Evolutionary conservation across 495 filamentous ascomycete species (phyloP).

Genomic region (Tuber microsphaerosporum): DNA sequence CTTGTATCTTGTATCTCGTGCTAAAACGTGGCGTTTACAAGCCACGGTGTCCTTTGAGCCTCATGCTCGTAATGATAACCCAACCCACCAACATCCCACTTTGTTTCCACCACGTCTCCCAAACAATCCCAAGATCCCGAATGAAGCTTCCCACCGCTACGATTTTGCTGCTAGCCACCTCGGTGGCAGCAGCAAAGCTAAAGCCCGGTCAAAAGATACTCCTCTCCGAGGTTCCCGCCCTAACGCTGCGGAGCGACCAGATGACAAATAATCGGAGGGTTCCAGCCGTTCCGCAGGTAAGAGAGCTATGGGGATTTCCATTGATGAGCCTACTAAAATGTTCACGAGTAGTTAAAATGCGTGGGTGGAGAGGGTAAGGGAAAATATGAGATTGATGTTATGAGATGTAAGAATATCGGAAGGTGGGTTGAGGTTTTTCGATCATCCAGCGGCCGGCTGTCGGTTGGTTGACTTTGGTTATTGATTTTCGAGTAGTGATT

Average conservation of each 20-base stretch:
- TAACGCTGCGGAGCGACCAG: constrained; percentile 62
- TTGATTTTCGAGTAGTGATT: constrained; percentile 44
- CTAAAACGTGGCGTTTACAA: not conserved
- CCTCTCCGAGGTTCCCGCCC: constrained; percentile 65
- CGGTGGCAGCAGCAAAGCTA: constrained; percentile 35
- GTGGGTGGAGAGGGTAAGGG: constrained; percentile 56
- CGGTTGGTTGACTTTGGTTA: not conserved
- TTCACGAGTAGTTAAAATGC: constrained; percentile 58
- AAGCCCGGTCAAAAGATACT: constrained; percentile 58
- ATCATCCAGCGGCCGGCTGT: not conserved
- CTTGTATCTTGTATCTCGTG: not conserved
- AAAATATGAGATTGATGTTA: constrained; percentile 64
- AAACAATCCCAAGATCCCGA: constrained; percentile 4
- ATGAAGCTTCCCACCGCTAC: not conserved
- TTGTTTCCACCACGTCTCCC: constrained; percentile 7
- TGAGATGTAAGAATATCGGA: constrained; percentile 88
- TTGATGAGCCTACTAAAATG: not conserved
- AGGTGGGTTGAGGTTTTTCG: constrained; percentile 20
- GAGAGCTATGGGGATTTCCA: not conserved
- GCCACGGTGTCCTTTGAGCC: constrained; percentile 5
- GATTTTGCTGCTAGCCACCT: constrained; percentile 35
- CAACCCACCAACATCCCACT: constrained; percentile 1
- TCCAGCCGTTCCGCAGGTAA: constrained; percentile 62
- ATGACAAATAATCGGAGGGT: constrained; percentile 71
- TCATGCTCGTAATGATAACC: not conserved